Base-by-base conservation (phyloP, 140 eudicot genomes). In the Anethum foeniculum region DNA sequence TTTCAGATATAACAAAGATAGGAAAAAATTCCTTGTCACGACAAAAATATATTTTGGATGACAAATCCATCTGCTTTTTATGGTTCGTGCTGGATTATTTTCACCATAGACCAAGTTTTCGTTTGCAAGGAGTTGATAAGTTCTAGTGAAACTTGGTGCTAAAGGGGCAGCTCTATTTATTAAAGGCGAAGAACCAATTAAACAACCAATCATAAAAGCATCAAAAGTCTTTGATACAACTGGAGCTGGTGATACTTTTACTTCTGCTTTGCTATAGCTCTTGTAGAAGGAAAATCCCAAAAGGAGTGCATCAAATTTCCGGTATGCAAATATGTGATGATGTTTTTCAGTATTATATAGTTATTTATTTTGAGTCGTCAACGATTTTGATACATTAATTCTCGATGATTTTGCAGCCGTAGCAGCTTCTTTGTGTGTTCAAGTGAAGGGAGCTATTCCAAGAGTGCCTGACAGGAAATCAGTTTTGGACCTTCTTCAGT, bases 381-480 rank as follows among this genome's bases (percentile, higher is more conserved):
- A 34, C 58, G 71, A 21, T 79, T 67, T 58, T 87, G 79, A 81
- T 67, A 65, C 81, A 39, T 19, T n/a, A n/a, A n/a, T 68, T 76
- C 76, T 77, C 75, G 30, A 16, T 82, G 47, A 67, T 71, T 81
- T 46, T 87, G 81, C 95, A 94, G 98, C 98, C 80, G 98, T 96
- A 25, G 98, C 98, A 49, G 98, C 98, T 75, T 92, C 98, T 65
- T 90, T 94, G 46, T 94, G 98, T 89, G 96, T 94, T 38, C 98
- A 90, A 90, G 97, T 94, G 77, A 94, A 94, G 80, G 98, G 98
- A 79, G 98, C 98, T 83, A 94, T 94, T 68, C 98, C 97, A 38
- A 89, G 98, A 88, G 92, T 94, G 98, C 97, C 98, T 56, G 88
- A 83, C 68, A 88, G 96, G 81, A 85, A 94, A 71, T 90, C 97